These are phyloP conservation scores for Fusarium sp. DNA, from an alignment of 2,329 filamentous ascomycete species.

Conservation along the genomic window DNA sequence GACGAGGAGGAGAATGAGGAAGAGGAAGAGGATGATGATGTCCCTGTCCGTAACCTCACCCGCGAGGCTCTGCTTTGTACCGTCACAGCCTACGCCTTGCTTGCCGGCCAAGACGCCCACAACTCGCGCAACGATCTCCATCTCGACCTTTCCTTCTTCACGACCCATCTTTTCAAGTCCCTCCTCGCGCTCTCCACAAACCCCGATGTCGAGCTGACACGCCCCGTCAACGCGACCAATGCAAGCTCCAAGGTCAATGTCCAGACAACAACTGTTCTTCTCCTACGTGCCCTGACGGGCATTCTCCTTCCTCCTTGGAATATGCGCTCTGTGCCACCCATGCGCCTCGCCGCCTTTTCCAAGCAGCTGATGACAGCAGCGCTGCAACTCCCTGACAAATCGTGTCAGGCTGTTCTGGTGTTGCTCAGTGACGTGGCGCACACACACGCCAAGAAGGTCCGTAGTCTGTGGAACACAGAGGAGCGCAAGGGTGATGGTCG, in stretches of 20 bases:
- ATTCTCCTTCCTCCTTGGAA: slow-evolving; percentile 82
- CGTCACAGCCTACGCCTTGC: slow-evolving; percentile 94
- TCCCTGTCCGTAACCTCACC: slow-evolving; percentile 76
- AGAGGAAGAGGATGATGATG: slow-evolving; percentile 60
- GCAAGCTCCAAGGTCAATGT: slow-evolving; percentile 83
- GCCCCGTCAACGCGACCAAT: slow-evolving; percentile 56
- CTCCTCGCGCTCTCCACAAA: slow-evolving; percentile 84
- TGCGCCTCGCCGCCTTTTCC: slow-evolving; percentile 89
- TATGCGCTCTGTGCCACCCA: slow-evolving; percentile 80
- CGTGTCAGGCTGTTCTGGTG: slow-evolving; percentile 81
- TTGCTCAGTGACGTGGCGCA: slow-evolving; percentile 83
- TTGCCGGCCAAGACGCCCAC: slow-evolving; percentile 92
- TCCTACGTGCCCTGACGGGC: slow-evolving; percentile 86
- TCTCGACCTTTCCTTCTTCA: slow-evolving; percentile 95
- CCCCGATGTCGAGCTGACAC: slow-evolving; percentile 85
- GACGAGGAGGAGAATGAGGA: slow-evolving; percentile 61
- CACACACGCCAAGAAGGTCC: slow-evolving; percentile 84
- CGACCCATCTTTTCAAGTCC: slow-evolving; percentile 90
- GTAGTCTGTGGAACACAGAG: slow-evolving; percentile 92
- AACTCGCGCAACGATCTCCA: slow-evolving; percentile 85
- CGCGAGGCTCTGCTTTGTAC: slow-evolving; percentile 94
- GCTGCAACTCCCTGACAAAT: slow-evolving; percentile 92
- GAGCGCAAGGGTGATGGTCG: slow-evolving; percentile 92
- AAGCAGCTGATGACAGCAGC: slow-evolving; percentile 89
- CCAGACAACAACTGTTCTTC: slow-evolving; percentile 91